Evolutionary conservation across 306 rosid genomes (phyloP).

Genomic region (Trichosanthes cucumerina): DNA sequence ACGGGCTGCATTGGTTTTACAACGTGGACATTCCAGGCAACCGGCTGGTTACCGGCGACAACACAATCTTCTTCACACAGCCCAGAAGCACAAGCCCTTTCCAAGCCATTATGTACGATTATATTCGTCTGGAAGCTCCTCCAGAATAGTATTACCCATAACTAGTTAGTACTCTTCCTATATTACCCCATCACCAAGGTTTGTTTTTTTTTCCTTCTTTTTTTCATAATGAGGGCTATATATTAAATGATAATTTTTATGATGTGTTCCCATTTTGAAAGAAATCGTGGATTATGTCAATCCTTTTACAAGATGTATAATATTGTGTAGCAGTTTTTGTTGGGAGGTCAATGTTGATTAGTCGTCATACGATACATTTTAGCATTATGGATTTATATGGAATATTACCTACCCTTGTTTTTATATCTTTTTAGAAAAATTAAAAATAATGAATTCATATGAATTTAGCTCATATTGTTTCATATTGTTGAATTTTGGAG

Average conservation of each 20-base stretch:
- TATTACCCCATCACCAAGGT: too few relatives aligned
- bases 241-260: not conserved
- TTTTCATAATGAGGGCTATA: too few relatives aligned
- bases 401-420: too few relatives aligned
- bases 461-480: too few relatives aligned
- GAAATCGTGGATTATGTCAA: not conserved
- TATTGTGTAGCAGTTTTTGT: not conserved
- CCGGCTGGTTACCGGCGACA: slow-evolving; percentile 59
- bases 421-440: too few relatives aligned
- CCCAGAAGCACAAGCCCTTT: slow-evolving; percentile 59
- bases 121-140: slow-evolving; percentile 79
- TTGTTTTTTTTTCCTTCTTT: not conserved
- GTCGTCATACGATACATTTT: too few relatives aligned
- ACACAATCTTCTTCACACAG: slow-evolving; percentile 58
- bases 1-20: slow-evolving; percentile 74
- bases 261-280: not conserved
- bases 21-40: slow-evolving; percentile 28
- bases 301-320: not conserved
- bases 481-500: too few relatives aligned
- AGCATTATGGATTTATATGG: too few relatives aligned
- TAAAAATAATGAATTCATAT: too few relatives aligned
- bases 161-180: too few relatives aligned
- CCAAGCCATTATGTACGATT: slow-evolving; percentile 77
- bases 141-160: too few relatives aligned
- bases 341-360: not conserved